Conservation (phyloP, 768 basidiomycete genomes). For the Cystoderma amianthinum region DNA sequence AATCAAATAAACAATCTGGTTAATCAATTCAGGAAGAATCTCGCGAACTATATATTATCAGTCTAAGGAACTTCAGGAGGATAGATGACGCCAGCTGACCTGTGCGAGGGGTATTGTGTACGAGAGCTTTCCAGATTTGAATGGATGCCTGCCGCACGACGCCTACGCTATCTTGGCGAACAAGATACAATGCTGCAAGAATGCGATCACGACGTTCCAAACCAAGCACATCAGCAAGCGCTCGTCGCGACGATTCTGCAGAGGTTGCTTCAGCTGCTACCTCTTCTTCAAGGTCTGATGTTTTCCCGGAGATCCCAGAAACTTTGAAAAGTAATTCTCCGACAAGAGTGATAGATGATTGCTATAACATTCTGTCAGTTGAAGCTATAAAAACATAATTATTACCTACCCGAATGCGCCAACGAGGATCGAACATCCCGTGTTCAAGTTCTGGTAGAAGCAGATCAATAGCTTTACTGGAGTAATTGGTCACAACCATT, state of each 20-base stretch:
- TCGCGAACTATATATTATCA: constrained; percentile 58
- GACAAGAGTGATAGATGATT: constrained; percentile 92
- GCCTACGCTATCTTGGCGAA: constrained; percentile 87
- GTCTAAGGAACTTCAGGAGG: background rate
- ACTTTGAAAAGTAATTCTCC: constrained; percentile 96
- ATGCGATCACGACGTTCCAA: constrained; percentile 86
- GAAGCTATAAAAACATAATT: background rate
- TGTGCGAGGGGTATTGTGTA: constrained; percentile 89
- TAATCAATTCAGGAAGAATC: constrained; percentile 79
- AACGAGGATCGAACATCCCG: constrained; percentile 91
- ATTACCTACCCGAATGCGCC: constrained; percentile 83
- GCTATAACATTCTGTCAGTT: constrained; percentile 33
- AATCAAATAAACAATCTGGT: constrained; percentile 70
- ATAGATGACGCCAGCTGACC: constrained; percentile 54
- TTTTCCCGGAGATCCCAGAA: constrained; percentile 90
- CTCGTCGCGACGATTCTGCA: constrained; percentile 78
- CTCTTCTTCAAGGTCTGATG: constrained; percentile 67
- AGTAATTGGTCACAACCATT: constrained; percentile 96
- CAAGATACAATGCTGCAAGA: constrained; percentile 84
- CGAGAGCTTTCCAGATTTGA: constrained; percentile 97
- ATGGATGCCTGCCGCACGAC: constrained; percentile 87
- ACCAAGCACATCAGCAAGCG: constrained; percentile 84
- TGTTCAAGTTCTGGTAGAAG: constrained; percentile 89
- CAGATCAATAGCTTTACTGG: constrained; percentile 85
- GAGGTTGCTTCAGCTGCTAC: constrained; percentile 52